These are phyloP conservation scores for Ogataea ramenticola DNA, from an alignment of 805 yeast genomes.

Conservation along the genomic window DNA sequence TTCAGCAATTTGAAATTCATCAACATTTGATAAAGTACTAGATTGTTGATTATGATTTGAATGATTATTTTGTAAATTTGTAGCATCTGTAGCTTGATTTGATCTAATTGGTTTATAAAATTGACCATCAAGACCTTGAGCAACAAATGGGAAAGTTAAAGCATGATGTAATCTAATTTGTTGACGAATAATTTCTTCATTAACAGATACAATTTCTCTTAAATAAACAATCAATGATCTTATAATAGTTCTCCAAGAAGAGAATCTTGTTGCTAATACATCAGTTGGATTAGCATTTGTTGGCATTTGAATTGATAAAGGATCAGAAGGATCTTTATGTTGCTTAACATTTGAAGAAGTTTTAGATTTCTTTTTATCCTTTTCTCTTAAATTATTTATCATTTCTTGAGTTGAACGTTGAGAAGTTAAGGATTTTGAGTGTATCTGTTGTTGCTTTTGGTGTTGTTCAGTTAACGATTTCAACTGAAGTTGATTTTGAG, in stretches of 20 bases:
- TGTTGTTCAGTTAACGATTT: constrained; percentile 37
- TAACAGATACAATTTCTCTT: constrained; percentile 73
- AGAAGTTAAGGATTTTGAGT: constrained; percentile 35
- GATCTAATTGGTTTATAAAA: constrained; percentile 28
- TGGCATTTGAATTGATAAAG: constrained; percentile 45
- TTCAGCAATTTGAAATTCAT: constrained; percentile 29
- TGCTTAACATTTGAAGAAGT: not conserved
- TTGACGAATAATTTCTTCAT: constrained; percentile 83
- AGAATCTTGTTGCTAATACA: constrained; percentile 71
- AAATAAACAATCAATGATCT: constrained; percentile 69
- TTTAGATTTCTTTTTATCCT: constrained; percentile 7
- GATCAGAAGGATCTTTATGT: constrained; percentile 38
- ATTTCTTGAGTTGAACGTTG: constrained; percentile 23
- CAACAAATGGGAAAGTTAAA: constrained; percentile 45
- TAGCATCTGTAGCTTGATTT: constrained; percentile 6
- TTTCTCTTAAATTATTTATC: constrained; percentile 14
- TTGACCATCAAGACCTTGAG: constrained; percentile 34
- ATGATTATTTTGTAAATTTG: constrained; percentile 2
- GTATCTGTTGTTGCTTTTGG: constrained; percentile 33
- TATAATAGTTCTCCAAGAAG: constrained; percentile 79
- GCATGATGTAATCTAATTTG: constrained; percentile 78
- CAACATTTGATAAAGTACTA: constrained; percentile 9
- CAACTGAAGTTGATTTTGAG: constrained; percentile 38
- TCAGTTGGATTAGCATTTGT: constrained; percentile 76
- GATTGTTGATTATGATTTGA: constrained; percentile 6